Conservation (phyloP, 2,329 filamentous ascomycete species). For the Torrubiella hemipterigena region DNA sequence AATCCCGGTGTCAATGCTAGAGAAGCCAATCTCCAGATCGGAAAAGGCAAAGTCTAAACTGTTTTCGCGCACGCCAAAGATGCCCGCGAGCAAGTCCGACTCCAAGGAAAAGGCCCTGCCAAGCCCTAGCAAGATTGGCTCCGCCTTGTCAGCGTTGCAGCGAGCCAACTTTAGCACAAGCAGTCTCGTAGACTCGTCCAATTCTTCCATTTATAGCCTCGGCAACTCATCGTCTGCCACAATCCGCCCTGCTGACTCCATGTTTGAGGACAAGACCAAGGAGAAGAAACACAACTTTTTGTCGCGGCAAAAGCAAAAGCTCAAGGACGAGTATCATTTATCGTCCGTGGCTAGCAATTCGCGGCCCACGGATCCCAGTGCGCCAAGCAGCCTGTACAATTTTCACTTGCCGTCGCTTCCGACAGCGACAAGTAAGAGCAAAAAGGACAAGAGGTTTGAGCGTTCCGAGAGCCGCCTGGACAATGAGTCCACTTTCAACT, state of each 20-base stretch:
- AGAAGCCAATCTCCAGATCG: slow-evolving; percentile 43
- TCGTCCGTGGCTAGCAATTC: slow-evolving; percentile 71
- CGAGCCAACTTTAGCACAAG: slow-evolving; percentile 59
- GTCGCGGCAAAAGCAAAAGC: slow-evolving; percentile 67
- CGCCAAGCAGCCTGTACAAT: slow-evolving; percentile 66
- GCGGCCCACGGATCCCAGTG: slow-evolving; percentile 60
- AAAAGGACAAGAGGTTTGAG: slow-evolving; percentile 77
- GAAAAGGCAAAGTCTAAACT: slow-evolving; percentile 74
- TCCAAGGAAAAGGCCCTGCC: slow-evolving; percentile 54
- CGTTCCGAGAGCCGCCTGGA: slow-evolving; percentile 41
- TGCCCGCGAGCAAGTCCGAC: slow-evolving; percentile 54
- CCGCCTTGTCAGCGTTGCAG: slow-evolving; percentile 53
- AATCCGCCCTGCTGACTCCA: slow-evolving; percentile 50
- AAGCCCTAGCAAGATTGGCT: slow-evolving; percentile 60
- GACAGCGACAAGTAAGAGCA: slow-evolving; percentile 56
- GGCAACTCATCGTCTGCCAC: slow-evolving; percentile 70
- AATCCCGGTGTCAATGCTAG: slow-evolving; percentile 20
- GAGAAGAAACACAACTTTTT: slow-evolving; percentile 72
- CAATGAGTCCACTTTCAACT: slow-evolving; percentile 32
- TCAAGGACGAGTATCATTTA: slow-evolving; percentile 62
- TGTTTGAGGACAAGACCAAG: slow-evolving; percentile 35
- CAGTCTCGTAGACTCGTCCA: slow-evolving; percentile 51
- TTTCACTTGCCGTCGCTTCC: slow-evolving; percentile 66
- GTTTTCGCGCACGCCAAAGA: slow-evolving; percentile 67
- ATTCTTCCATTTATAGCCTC: slow-evolving; percentile 56